A percentile compares a stretch with the other conserved stretches of the same genome.
phyloP scores from a whole-genome alignment of 1,284 basidiomycete genomes.

The Hortiboletus rubellus region DNA sequence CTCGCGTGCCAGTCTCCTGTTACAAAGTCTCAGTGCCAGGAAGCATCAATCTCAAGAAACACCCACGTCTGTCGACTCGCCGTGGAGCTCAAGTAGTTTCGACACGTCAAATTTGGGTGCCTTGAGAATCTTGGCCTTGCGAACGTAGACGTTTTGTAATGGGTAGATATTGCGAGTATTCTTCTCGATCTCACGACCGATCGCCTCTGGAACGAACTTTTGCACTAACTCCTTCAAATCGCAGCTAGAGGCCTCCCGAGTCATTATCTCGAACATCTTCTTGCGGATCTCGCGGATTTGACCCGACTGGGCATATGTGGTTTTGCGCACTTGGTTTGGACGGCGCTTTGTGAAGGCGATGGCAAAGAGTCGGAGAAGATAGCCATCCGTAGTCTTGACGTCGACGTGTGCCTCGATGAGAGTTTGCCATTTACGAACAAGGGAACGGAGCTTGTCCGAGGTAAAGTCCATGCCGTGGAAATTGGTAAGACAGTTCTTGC shows the following conservation, averaged over 20 bases:
- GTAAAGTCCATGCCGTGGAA: conserved; percentile 99
- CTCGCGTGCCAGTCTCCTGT: conserved; percentile 86
- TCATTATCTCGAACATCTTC: conserved; percentile 99
- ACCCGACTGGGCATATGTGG: conserved; percentile 94
- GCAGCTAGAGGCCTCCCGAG: conserved; percentile 91
- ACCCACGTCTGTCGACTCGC: conserved; percentile 88
- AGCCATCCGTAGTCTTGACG: conserved; percentile 99
- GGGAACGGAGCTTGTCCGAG: conserved; percentile 99
- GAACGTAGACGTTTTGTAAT: conserved; percentile 96
- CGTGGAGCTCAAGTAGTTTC: conserved; percentile 95
- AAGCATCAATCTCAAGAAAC: conserved; percentile 5
- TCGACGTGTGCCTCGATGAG: conserved; percentile 99
- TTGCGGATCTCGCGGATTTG: conserved; percentile 98
- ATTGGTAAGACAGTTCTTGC: conserved; percentile 99
- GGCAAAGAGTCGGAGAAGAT: conserved; percentile 98
- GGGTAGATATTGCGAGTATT: conserved; percentile 95
- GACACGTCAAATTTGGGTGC: conserved; percentile 95
- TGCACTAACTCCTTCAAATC: conserved; percentile 98
- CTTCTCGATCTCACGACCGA: conserved; percentile 99
- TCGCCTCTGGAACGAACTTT: conserved; percentile 99
- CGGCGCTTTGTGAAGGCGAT: conserved; percentile 99
- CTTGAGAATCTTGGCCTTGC: conserved; percentile 98
- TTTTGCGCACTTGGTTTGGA: conserved; percentile 97
- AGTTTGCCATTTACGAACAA: conserved; percentile 99
- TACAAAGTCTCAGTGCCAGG: conserved; percentile 12